phyloP scores from a whole-genome alignment of 768 basidiomycete species.

The Boletus subparvulus region DNA sequence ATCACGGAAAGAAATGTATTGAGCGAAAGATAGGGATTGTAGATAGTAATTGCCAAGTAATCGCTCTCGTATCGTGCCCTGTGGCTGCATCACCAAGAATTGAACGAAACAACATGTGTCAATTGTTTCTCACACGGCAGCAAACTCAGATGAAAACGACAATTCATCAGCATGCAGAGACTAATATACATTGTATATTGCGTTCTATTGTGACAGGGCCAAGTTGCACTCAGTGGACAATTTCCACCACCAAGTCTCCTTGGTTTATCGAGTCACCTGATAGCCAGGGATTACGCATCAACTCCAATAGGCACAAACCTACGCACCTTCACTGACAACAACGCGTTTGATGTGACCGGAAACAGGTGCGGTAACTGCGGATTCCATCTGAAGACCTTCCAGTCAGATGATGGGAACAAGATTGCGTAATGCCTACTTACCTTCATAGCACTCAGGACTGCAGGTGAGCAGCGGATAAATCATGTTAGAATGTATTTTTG shows the following conservation, averaged over 20 bases:
- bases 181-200: constrained; percentile 20
- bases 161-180: constrained; percentile 9
- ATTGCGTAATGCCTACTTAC: constrained; percentile 39
- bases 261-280: constrained; percentile 92
- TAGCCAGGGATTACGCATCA: constrained; percentile 6
- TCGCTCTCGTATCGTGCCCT: too few species aligned
- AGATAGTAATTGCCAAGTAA: too few species aligned
- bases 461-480: constrained; percentile 9
- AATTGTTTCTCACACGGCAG: background rate
- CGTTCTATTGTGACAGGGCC: constrained; percentile 18
- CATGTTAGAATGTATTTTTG: constrained; percentile 23
- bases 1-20: background rate
- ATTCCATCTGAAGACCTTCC: constrained; percentile 78
- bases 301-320: background rate
- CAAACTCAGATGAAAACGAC: background rate
- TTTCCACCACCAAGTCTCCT: constrained; percentile 89
- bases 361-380: constrained; percentile 92
- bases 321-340: constrained; percentile 78
- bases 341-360: constrained; percentile 96
- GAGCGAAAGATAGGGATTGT: too few species aligned
- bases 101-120: background rate
- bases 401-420: constrained; percentile 14
- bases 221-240: constrained; percentile 54
- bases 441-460: constrained; percentile 97
- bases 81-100: background rate